These are phyloP conservation scores for Lentinus tigrinus DNA, from an alignment of 768 basidiomycete species.

Conservation along the genomic window DNA sequence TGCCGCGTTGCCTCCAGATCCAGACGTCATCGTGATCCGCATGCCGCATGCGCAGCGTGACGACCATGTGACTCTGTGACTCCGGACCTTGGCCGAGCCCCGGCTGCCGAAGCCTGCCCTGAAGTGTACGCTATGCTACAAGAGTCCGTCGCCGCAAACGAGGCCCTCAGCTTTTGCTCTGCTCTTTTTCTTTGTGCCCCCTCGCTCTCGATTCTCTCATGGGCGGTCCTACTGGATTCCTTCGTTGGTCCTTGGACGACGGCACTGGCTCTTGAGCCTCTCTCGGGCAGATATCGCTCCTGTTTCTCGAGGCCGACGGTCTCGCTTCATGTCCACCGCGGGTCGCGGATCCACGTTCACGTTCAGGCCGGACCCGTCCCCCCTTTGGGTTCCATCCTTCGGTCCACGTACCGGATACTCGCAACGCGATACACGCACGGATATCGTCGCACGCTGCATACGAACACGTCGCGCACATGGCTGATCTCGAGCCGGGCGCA, in stretches of 20 bases:
- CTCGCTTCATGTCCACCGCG: not conserved
- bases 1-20: not conserved
- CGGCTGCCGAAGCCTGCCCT: conserved; percentile 14
- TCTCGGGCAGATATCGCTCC: not conserved
- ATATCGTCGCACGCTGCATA: not conserved
- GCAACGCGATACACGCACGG: not conserved
- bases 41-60: not conserved
- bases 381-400: too few species aligned
- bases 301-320: not conserved
- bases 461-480: not conserved
- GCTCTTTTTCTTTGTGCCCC: too few species aligned
- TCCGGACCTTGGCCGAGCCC: not conserved
- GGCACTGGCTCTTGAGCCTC: not conserved
- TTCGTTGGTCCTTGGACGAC: not conserved
- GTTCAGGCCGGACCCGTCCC: too few species aligned
- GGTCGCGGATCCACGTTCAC: not conserved
- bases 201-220: not conserved
- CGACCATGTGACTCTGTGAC: not conserved
- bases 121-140: not conserved
- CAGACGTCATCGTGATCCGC: not conserved
- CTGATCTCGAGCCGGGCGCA: conserved; percentile 17
- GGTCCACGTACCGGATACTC: not conserved
- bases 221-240: not conserved
- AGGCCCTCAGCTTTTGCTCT: not conserved
- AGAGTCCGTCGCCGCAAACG: not conserved